A percentile compares a stretch with the other conserved stretches of the same genome.
These are phyloP conservation scores for Lasiodiplodia sp. DNA, from an alignment of 2,329 filamentous ascomycete genomes.

Conservation along the genomic window DNA sequence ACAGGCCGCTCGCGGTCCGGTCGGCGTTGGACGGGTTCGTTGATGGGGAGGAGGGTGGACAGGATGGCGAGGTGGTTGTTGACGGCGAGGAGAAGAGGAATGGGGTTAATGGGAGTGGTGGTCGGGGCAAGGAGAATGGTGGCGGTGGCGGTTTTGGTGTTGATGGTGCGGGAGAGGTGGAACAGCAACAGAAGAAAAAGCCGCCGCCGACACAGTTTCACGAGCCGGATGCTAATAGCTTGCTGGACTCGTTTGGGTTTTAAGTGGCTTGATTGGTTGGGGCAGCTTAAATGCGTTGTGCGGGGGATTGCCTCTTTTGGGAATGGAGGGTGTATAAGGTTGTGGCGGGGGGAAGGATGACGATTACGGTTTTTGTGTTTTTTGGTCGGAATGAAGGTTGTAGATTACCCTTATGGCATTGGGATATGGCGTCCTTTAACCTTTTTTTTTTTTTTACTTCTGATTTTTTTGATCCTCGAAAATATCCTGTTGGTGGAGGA, in stretches of 20 bases:
- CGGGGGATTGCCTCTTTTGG: too few relatives aligned
- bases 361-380: neutral
- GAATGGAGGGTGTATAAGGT: neutral
- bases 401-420: slow-evolving; percentile 8
- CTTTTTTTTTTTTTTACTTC: neutral
- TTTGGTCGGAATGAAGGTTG: neutral
- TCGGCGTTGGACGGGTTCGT: slow-evolving; percentile 33
- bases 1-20: slow-evolving; percentile 36
- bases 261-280: slow-evolving; percentile 47
- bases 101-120: slow-evolving; percentile 32
- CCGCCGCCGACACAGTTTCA: slow-evolving; percentile 80
- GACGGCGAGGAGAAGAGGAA: slow-evolving; percentile 31
- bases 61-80: slow-evolving; percentile 34
- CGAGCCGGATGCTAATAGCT: slow-evolving; percentile 87
- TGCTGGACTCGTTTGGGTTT: slow-evolving; percentile 94
- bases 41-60: slow-evolving; percentile 26
- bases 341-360: neutral
- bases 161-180: slow-evolving; percentile 33
- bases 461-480: too few relatives aligned
- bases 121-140: slow-evolving; percentile 11
- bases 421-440: neutral
- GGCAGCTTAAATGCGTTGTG: too few relatives aligned
- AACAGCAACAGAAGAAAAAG: slow-evolving; percentile 54
- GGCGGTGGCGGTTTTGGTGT: neutral
- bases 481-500: too few relatives aligned